Conservation (phyloP, 257 asterid genomes). For the Solanum pennellii region DNA sequence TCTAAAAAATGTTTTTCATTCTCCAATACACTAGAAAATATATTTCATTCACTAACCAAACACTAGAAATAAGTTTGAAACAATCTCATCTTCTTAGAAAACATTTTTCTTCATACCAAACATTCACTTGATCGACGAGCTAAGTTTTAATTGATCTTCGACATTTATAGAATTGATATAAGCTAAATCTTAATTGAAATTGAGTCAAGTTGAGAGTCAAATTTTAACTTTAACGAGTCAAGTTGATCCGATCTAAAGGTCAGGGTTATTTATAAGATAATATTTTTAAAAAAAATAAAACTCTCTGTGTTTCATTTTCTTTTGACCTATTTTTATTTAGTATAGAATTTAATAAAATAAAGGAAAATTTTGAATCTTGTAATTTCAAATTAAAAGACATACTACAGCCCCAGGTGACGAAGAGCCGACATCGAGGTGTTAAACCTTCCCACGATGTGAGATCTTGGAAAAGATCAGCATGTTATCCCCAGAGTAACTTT, state of each 20-base stretch:
- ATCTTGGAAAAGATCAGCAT: too few relatives aligned
- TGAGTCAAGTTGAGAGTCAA: neutral
- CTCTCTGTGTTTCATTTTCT: neutral
- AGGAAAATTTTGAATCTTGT: neutral
- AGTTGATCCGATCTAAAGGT: neutral
- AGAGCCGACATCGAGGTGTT: too few relatives aligned
- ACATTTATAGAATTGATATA: neutral
- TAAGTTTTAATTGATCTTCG: neutral
- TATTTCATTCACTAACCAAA: neutral
- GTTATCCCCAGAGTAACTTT: too few relatives aligned
- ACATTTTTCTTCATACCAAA: neutral
- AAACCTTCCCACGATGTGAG: too few relatives aligned
- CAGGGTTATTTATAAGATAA: neutral
- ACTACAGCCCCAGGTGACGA: too few relatives aligned
- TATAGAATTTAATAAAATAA: too few relatives aligned
- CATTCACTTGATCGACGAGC: neutral
- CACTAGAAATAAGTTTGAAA: neutral
- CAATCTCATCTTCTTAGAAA: neutral
- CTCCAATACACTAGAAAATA: neutral
- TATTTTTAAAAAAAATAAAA: neutral
- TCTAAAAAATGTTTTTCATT: neutral
- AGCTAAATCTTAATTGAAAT: too few relatives aligned
- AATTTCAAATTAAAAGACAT: too few relatives aligned
- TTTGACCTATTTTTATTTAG: too few relatives aligned
- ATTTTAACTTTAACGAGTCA: neutral